These are phyloP conservation scores for Magnolia kwangsiensis DNA, from an alignment of 164 flowering plant species.

Conservation along the genomic window DNA sequence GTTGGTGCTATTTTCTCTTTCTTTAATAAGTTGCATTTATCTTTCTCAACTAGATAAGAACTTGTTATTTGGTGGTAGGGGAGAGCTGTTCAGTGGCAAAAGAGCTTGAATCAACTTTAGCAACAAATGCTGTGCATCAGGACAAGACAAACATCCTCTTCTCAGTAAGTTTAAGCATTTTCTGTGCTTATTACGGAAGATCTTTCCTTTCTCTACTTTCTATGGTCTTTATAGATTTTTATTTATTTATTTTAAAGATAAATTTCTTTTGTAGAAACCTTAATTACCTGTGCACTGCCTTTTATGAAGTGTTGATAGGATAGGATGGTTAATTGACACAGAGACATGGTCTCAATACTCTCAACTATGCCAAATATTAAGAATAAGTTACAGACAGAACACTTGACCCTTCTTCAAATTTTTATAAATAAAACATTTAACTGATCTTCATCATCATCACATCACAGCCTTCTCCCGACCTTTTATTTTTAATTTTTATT, in stretches of 20 bases:
- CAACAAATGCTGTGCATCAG: slow-evolving; percentile 89
- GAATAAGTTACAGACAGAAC: too few species aligned
- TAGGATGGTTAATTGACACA: not conserved
- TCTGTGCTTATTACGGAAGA: not conserved
- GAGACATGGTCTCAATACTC: too few species aligned
- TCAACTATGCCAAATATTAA: too few species aligned
- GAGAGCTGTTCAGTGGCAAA: slow-evolving; percentile 97
- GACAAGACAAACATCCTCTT: slow-evolving; percentile 95
- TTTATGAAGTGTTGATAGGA: not conserved
- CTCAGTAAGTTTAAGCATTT: slow-evolving; percentile 52
- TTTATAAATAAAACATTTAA: too few species aligned
- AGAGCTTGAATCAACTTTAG: slow-evolving; percentile 52
- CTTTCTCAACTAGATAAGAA: not conserved
- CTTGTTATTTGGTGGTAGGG: slow-evolving; percentile 38
- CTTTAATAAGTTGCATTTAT: slow-evolving; percentile 1
- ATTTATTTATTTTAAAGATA: too few species aligned
- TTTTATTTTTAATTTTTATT: too few species aligned
- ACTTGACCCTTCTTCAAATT: too few species aligned
- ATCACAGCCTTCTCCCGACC: not conserved
- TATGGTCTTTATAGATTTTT: not conserved
- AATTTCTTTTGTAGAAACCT: not conserved
- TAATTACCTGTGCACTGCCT: not conserved
- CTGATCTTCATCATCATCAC: too few species aligned
- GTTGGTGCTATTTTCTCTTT: slow-evolving; percentile 3
- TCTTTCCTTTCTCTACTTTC: not conserved